These are phyloP conservation scores for Earliella scabrosa DNA, from an alignment of 1,284 basidiomycete species.

Conservation along the genomic window DNA sequence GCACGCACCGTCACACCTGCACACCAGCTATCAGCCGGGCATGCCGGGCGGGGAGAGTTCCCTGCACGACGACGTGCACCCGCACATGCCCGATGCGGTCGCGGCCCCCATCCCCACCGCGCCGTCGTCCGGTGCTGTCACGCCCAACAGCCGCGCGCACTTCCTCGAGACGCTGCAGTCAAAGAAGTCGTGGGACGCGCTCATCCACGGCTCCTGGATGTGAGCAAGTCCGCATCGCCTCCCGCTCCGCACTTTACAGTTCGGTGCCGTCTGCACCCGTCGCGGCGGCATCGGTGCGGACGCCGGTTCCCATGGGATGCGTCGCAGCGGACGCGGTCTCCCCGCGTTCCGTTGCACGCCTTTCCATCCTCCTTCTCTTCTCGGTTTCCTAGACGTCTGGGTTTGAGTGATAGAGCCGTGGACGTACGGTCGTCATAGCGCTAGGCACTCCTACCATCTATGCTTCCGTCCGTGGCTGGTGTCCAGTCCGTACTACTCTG, in stretches of 20 bases:
- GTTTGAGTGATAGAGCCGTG: no score
- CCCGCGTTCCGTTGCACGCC: no score
- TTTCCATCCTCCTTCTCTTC: no score
- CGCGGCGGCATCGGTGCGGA: no score
- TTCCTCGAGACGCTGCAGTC: conserved; percentile 36
- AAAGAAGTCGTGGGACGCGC: conserved; percentile 36
- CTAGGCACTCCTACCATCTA: no score
- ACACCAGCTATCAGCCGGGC: conserved; percentile 5
- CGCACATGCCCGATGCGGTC: conserved; percentile 18
- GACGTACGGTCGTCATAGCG: no score
- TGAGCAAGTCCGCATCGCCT: conserved; percentile 12
- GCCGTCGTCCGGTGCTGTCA: conserved; percentile 11
- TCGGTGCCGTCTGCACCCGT: not conserved
- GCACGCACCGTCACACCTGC: conserved; percentile 1
- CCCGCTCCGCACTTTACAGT: not conserved
- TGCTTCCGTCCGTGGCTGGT: no score
- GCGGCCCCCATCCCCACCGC: conserved; percentile 2
- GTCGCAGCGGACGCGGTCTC: no score
- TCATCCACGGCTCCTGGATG: conserved; percentile 38
- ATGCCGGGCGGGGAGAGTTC: conserved; percentile 8
- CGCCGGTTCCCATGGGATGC: no score
- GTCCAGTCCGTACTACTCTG: no score
- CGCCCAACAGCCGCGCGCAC: conserved; percentile 25
- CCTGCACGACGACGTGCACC: conserved; percentile 16
- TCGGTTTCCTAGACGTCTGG: no score